Evolutionary conservation across 2,329 filamentous ascomycete genomes (phyloP).

Genomic region (Rhinocladiella similis): DNA sequence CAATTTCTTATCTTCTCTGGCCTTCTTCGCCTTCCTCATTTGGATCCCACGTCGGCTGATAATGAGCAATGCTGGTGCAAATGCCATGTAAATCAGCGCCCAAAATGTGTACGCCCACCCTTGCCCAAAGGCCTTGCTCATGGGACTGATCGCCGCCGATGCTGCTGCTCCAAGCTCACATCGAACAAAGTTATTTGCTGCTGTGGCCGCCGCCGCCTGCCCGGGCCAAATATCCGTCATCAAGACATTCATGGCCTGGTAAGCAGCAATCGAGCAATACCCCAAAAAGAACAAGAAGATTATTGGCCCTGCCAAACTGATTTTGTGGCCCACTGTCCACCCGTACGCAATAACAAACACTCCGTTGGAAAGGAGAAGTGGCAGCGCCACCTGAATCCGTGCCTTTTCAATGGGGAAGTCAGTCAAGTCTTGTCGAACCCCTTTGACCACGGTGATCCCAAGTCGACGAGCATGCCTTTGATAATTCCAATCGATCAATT

Average conservation of each 20-base stretch:
- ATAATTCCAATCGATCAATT: slow-evolving; percentile 43
- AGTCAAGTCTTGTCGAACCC: slow-evolving; percentile 27
- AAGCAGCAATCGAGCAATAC: slow-evolving; percentile 4
- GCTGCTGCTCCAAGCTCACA: slow-evolving; percentile 34
- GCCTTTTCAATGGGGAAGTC: slow-evolving; percentile 48
- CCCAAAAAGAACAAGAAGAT: slow-evolving; percentile 21
- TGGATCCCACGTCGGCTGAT: slow-evolving; percentile 8
- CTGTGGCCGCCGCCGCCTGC: slow-evolving; percentile 34
- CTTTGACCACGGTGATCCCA: slow-evolving; percentile 33
- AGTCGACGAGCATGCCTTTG: slow-evolving; percentile 35
- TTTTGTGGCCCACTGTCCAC: slow-evolving; percentile 39
- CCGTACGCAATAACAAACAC: slow-evolving; percentile 40
- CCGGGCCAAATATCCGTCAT: slow-evolving; percentile 12
- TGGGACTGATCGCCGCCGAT: slow-evolving; percentile 30
- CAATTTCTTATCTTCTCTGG: slow-evolving; percentile 4
- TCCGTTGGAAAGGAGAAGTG: slow-evolving; percentile 33
- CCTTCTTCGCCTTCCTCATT: slow-evolving; percentile 7
- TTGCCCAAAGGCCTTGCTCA: slow-evolving; percentile 8
- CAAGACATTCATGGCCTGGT: slow-evolving; percentile 8
- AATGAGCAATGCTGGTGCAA: slow-evolving; percentile 2
- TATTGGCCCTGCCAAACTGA: slow-evolving; percentile 37
- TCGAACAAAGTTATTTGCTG: slow-evolving; percentile 36
- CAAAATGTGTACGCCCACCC: slow-evolving; percentile 7
- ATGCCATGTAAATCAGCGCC: background rate
- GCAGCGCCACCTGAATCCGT: slow-evolving; percentile 39